Evolutionary conservation across 371 early-diverging fungal genomes (phyloP).

Genomic region (Mortierella polycephala): DNA sequence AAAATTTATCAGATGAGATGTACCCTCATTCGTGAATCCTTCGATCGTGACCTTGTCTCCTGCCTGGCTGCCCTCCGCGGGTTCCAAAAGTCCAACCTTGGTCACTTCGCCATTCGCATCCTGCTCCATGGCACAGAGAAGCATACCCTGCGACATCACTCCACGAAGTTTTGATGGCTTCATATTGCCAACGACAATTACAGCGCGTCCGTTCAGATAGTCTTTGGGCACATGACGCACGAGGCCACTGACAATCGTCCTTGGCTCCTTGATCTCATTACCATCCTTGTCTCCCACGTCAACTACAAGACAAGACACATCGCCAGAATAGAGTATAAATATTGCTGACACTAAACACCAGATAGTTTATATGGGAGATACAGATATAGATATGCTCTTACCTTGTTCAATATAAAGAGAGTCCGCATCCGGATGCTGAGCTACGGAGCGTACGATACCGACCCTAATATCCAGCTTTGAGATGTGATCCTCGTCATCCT

Average conservation of each 20-base stretch:
- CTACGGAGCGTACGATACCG: constrained; percentile 74
- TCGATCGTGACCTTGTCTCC: constrained; percentile 62
- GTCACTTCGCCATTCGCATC: constrained; percentile 43
- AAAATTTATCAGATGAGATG: neutral
- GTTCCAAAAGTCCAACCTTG: constrained; percentile 60
- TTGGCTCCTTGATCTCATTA: constrained; percentile 48
- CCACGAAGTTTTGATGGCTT: constrained; percentile 72
- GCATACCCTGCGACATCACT: constrained; percentile 69
- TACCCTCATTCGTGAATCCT: constrained; percentile 44
- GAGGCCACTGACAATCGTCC: constrained; percentile 84
- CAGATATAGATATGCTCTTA: constrained; percentile 3
- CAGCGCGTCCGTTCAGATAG: constrained; percentile 53
- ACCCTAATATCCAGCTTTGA: constrained; percentile 79
- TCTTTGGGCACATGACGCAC: constrained; percentile 68
- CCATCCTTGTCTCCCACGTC: constrained; percentile 69
- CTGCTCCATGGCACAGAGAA: constrained; percentile 62
- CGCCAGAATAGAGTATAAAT: too few relatives aligned
- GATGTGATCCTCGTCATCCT: constrained; percentile 58
- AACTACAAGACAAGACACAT: constrained; percentile 44
- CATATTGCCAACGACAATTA: constrained; percentile 68
- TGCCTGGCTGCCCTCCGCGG: constrained; percentile 54
- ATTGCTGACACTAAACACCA: neutral
- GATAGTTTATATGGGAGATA: neutral
- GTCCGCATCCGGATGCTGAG: constrained; percentile 76
- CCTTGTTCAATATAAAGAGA: constrained; percentile 82